Percentiles rank a stretch among this genome's conserved stretches.
phyloP scores from a whole-genome alignment of 129 eudicot genomes.

The Flaveria ramosissima region DNA sequence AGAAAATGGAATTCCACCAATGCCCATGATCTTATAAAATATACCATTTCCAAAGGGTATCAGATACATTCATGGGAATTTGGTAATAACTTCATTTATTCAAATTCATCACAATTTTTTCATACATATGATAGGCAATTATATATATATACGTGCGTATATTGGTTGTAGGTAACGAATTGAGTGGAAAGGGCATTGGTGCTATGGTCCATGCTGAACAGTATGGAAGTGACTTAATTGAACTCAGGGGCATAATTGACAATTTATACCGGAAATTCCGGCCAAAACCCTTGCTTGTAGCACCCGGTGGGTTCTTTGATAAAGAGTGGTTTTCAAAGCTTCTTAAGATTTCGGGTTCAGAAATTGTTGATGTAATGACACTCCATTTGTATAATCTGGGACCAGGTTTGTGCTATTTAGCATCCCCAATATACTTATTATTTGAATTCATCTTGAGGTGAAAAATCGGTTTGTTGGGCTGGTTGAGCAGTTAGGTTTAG shows the following conservation, averaged over 20 bases:
- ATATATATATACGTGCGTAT: conserved; percentile 2
- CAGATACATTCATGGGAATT: conserved; percentile 93
- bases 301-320: conserved; percentile 92
- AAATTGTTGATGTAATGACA: conserved; percentile 58
- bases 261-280: conserved; percentile 39
- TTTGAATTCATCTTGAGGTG: background rate
- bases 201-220: conserved; percentile 74
- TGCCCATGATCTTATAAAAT: conserved; percentile 64
- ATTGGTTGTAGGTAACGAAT: conserved; percentile 69
- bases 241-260: conserved; percentile 53
- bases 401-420: conserved; percentile 52
- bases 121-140: background rate
- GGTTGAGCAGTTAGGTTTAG: background rate
- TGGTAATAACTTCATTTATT: conserved; percentile 54
- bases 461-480: background rate
- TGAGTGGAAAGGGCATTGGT: conserved; percentile 79
- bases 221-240: conserved; percentile 65
- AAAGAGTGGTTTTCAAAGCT: conserved; percentile 72
- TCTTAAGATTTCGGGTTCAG: conserved; percentile 69
- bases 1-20: conserved; percentile 79
- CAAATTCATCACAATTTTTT: conserved; percentile 10
- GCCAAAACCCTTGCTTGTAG: conserved; percentile 61
- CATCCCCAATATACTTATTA: background rate
- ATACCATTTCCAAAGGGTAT: conserved; percentile 82
- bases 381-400: conserved; percentile 89